Base-by-base conservation (phyloP, 192 early-diverging fungal genomes). In the Entophlyctis luteolus region DNA sequence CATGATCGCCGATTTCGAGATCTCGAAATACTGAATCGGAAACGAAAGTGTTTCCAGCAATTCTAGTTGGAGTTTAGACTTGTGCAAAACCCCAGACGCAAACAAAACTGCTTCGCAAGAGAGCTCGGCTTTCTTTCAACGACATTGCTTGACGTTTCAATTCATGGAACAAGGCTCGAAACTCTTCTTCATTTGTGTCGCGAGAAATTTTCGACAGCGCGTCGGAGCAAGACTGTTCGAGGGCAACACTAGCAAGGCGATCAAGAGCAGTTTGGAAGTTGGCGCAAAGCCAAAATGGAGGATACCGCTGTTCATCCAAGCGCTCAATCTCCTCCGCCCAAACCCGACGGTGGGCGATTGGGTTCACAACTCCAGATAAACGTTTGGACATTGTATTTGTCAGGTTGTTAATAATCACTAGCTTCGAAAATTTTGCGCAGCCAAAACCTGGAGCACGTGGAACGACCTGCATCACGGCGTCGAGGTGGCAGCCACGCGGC, bases 21-120 rank as follows among this genome's bases (percentile, higher is more conserved):
- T 39, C 5, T 66, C 63, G 39, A 66, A 66, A 54, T 66, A 66
- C 34, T 66, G 49, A 25, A 66, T 66, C 1, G 63, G 63, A 36
- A 66, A 66, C 5, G 63, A 27, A 1, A 66, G 36, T 10, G 63
- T 66, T 31, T 66, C 63, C 23, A 66, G 55, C 3, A 66, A 33
- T 28, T 66, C 63, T 66, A 22, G 20, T 14, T 20, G 27, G 32
- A 18, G 23, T 28, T 25, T 8, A 18, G 22, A 16, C 18, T 6
- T 52, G 28, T 12, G 49, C 25, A 28, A 52, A 52, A 52, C n/a
- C n/a, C n/a, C n/a, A n/a, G n/a, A n/a, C n/a, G n/a, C n/a, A n/a
- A n/a, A n/a, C n/a, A n/a, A n/a, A n/a, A 65, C 62, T 65, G 48
- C n/a, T 37, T 6, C 50, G 62, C 10, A 65, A 33, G 8, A 5